Percentiles rank a stretch among this genome's conserved stretches.
These are phyloP conservation scores for Fagopyrum esculentum DNA, from an alignment of 148 eudicot genomes.

Conservation along the genomic window DNA sequence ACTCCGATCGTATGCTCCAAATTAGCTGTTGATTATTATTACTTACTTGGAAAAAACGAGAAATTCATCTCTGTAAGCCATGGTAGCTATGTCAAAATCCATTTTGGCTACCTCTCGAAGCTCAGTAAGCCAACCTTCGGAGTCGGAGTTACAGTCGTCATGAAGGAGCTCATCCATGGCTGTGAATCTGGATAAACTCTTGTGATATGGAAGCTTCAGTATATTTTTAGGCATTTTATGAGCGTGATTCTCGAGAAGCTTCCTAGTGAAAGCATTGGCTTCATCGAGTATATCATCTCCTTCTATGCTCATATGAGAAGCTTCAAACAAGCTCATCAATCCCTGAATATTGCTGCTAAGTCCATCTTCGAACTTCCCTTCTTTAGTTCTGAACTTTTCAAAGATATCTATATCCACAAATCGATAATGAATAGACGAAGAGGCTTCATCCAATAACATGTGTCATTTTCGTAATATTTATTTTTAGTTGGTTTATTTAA, in stretches of 20 bases:
- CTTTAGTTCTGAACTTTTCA: constrained; percentile 28
- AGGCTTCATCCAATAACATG: no score
- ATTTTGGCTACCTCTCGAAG: constrained; percentile 29
- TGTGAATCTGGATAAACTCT: constrained; percentile 28
- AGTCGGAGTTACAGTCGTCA: not conserved
- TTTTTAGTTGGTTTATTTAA: no score
- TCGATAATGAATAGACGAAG: no score
- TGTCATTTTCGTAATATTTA: no score
- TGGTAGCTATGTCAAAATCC: constrained; percentile 7
- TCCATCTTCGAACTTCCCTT: constrained; percentile 32
- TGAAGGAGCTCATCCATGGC: constrained; percentile 12
- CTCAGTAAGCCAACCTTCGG: constrained; percentile 18
- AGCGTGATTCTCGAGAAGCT: not conserved
- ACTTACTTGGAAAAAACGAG: constrained; percentile 15
- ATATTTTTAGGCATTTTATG: constrained; percentile 10
- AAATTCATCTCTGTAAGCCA: constrained; percentile 11
- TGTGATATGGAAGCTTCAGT: constrained; percentile 27
- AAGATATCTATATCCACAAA: constrained; percentile 32
- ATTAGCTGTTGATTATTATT: not conserved
- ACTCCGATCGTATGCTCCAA: not conserved
- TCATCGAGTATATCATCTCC: constrained; percentile 52
- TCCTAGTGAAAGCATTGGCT: constrained; percentile 22
- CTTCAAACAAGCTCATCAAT: constrained; percentile 55
- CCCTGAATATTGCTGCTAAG: constrained; percentile 34
- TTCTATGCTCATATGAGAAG: constrained; percentile 40